phyloP scores from a whole-genome alignment of 345 rosid species.

The Syzygium oleosum region DNA sequence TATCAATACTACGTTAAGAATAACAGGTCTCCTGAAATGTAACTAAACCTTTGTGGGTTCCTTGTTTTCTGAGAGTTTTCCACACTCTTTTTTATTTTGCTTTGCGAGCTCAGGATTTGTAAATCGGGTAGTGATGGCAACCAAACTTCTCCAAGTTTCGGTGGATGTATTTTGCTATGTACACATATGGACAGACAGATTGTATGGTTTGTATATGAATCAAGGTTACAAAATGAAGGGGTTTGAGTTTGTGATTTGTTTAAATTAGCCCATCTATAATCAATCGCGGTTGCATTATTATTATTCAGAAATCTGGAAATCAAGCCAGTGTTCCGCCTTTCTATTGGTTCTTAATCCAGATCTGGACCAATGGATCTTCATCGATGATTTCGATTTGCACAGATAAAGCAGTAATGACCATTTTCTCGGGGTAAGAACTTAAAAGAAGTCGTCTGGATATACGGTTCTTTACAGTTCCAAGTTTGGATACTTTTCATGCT shows the following conservation, averaged over 20 bases:
- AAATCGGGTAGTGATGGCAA: background rate
- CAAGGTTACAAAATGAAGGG: background rate
- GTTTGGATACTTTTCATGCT: background rate
- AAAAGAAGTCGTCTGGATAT: background rate
- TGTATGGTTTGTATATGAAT: background rate
- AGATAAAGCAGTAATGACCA: background rate
- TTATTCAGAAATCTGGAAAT: background rate
- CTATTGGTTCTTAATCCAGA: background rate
- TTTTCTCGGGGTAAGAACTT: background rate
- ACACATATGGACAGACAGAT: background rate
- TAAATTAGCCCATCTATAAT: background rate
- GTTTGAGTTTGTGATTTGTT: background rate
- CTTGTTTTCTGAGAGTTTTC: background rate
- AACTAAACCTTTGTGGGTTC: background rate
- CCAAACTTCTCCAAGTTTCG: slow-evolving; percentile 1
- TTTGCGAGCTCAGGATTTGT: background rate
- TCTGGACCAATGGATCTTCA: background rate
- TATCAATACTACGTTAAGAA: slow-evolving; percentile 24
- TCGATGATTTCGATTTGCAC: background rate
- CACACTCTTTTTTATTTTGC: background rate
- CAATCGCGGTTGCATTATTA: background rate
- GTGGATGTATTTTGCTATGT: slow-evolving; percentile 1
- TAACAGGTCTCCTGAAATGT: background rate
- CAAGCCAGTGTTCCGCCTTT: background rate
- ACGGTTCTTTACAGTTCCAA: background rate